Base-by-base conservation (phyloP, 2,329 filamentous ascomycete genomes). In the Aspergillus glaucus region DNA sequence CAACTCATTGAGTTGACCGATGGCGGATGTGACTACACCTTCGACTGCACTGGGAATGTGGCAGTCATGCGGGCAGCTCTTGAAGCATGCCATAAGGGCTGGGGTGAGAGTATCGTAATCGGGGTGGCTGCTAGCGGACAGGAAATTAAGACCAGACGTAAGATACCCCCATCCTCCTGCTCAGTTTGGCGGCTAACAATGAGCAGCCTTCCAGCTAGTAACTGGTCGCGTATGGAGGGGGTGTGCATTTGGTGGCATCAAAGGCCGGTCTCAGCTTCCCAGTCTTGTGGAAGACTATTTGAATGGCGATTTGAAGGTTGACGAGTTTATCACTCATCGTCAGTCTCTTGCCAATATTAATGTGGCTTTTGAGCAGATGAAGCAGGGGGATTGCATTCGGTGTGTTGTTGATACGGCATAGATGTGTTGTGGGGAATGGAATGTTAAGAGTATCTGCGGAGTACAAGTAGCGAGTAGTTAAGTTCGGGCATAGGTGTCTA, bases 61-160 rank as follows among this genome's bases (percentile, higher is more conserved):
- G 82, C 84, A 59, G 93, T 98, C 48, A 98, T 95, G 93, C 82
- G 93, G 55, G 87, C 88, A 46, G 93, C 93, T 36, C 83, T 98
- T 52, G 92, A 98, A 77, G 91, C 93, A 43, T 97, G 91, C 78
- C 93, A 98, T 79, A 98, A 98, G 82, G 93, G 93, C 43, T 98
- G 93, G 93, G 93, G 93, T 63, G 83, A 96, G 79, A 94, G 87
- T 68, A 95, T 98, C 72, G 83, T 98, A 70, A 98, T 98, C 63
- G 93, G 93, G 71, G 93, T 98, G 56, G 92, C 92, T 53, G 92
- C 92, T 59, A 92, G 92, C 50, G 92, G 92, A 45, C 91, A 96
- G 75, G 92, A 97, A 76, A 97, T 97, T 60, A 79, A 85, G 56
- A 97, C 92, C 46, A 81, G 92, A 70, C 91, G 89, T 95, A 78